Evolutionary conservation across 441 rosid genomes (phyloP), one percentile per base, ranked within the genome.

Genomic region (Gossypium davidsonii): DNA sequence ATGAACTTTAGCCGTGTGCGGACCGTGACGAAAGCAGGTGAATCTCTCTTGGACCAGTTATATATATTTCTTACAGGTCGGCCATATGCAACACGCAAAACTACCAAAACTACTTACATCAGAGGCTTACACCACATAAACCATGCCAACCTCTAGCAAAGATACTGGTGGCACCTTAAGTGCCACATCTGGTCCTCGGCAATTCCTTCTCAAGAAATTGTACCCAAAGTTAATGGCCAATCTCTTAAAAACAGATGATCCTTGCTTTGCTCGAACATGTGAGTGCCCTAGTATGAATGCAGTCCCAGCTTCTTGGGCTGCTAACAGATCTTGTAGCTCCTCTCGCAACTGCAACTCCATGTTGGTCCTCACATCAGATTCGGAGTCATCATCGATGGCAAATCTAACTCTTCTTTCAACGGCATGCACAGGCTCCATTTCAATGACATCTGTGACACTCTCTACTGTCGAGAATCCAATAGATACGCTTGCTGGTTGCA

Each of bases 231-330:
- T 83, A 23, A 93, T 81, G 20, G 98, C 97, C 77, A 91, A 14
- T 73, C 85, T 89, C 86, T 90, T 95, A 74, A 90, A 73, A 60
- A 93, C n/a, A 0, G 97, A 89, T 11, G 99, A 95, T 6, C 98
- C 99, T 83, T 87, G 97, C 77, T 95, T 90, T 15, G 96, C 97
- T 80, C 75, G 79, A 20, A 93, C 97, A 21, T 95, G 98, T 1
- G 98, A 95, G 75, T 91, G 99, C 46, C 97, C 99, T 0, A 93
- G 76, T 82, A 95, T 90, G 82, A 95, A 93, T 42, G 98, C 98
- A 0, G 93, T 89, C 7, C 99, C 99, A 0, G 98, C 88, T 77
- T 95, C 82, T 67, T 88, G 89, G 51, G 93, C 97, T 26, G 81
- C 81, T 56, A 86, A 25, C 63, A 95, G 76, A 76, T 95, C 98